Conservation (phyloP, 2,329 filamentous ascomycete genomes). For the Ophiocordyceps camponoti-saundersi region DNA sequence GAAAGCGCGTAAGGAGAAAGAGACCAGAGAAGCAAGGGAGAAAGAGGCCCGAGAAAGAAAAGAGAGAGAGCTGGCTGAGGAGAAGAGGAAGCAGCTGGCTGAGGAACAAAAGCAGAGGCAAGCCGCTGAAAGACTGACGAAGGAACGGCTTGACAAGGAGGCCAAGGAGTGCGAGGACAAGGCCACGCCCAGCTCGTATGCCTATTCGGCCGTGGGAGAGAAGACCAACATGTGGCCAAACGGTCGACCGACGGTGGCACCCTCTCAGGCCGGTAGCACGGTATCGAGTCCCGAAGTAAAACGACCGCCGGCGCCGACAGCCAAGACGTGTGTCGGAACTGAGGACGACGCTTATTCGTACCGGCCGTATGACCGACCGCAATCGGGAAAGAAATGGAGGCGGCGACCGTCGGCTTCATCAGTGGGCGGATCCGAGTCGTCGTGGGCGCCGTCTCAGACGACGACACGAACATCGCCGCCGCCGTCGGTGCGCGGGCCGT, state of each 20-base stretch:
- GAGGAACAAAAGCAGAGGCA: conserved; percentile 16
- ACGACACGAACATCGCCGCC: conserved; percentile 74
- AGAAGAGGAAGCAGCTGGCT: conserved; percentile 15
- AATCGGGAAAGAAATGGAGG: conserved; percentile 28
- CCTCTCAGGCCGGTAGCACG: conserved; percentile 14
- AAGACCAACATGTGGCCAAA: conserved; percentile 55
- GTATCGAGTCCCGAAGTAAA: conserved; percentile 14
- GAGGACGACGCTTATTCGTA: conserved; percentile 56
- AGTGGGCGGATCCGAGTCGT: conserved; percentile 59
- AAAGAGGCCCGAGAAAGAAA: conserved; percentile 16
- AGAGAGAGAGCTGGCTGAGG: conserved; percentile 14
- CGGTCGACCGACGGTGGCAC: conserved; percentile 28
- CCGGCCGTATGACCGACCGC: conserved; percentile 54
- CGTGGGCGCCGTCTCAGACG: conserved; percentile 70
- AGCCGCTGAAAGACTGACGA: conserved; percentile 2
- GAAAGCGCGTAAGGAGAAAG: conserved; percentile 18
- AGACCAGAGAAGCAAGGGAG: conserved; percentile 13
- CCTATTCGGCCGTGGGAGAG: conserved; percentile 49
- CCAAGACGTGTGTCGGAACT: conserved; percentile 40
- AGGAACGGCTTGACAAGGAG: conserved; percentile 13
- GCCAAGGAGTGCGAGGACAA: conserved; percentile 13
- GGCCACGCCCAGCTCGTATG: conserved; percentile 30
- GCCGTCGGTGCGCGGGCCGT: conserved; percentile 59
- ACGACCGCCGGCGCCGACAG: conserved; percentile 28
- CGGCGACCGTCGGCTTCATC: conserved; percentile 52